These are phyloP conservation scores for Schoenoplectus triqueter DNA, from an alignment of 202 grass and related monocot genomes.

Conservation along the genomic window DNA sequence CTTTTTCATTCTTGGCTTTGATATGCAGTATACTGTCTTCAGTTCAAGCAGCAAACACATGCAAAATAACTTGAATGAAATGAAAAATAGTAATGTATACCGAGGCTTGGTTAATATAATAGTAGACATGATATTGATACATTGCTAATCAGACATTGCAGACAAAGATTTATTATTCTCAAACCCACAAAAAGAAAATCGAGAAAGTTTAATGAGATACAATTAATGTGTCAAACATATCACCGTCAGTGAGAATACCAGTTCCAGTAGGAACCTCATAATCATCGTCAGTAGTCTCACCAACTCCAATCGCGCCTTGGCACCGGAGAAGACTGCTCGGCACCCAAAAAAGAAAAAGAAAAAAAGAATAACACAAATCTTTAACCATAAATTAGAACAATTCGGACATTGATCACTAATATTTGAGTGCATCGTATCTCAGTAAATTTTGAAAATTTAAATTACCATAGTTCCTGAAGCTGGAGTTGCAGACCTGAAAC, in stretches of 20 bases:
- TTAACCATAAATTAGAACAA: neutral
- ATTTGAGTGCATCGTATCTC: neutral
- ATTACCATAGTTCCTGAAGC: slow-evolving; percentile 18
- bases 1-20: too few species aligned
- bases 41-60: too few species aligned
- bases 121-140: neutral
- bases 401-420: neutral
- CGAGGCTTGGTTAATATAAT: neutral
- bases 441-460: neutral
- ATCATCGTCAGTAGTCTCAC: slow-evolving; percentile 14
- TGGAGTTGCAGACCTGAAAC: slow-evolving; percentile 24
- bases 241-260: neutral
- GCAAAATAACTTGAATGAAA: neutral
- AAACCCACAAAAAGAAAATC: neutral
- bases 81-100: neutral
- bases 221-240: neutral
- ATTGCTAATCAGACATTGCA: neutral
- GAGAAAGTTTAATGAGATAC: slow-evolving; percentile 18
- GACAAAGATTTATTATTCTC: slow-evolving; percentile 14
- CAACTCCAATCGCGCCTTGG: slow-evolving; percentile 34
- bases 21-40: too few species aligned
- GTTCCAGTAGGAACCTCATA: neutral
- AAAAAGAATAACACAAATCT: neutral
- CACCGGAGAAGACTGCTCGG: slow-evolving; percentile 26
- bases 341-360: neutral